Evolutionary conservation across 2,329 filamentous ascomycete species (phyloP).

Genomic region (Pseudocercospora ulei): DNA sequence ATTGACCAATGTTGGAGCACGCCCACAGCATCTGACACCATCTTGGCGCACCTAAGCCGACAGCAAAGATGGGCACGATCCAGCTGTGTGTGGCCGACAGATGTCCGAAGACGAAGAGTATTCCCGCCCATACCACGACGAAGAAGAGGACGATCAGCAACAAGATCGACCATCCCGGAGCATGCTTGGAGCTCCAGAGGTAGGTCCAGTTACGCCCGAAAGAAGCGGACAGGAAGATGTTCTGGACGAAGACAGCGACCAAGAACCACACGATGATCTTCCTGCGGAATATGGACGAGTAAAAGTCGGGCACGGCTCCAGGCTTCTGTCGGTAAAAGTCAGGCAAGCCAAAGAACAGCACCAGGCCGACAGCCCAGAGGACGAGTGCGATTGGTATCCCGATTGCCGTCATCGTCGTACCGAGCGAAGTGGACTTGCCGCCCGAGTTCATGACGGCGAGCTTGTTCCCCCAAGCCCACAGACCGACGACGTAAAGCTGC

Average conservation of each 20-base stretch:
- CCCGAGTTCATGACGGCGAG: constrained; percentile 42
- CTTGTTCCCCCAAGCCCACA: constrained; percentile 58
- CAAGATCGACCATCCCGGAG: constrained; percentile 48
- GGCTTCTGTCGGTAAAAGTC: constrained; percentile 57
- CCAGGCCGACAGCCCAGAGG: constrained; percentile 48
- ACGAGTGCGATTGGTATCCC: constrained; percentile 50
- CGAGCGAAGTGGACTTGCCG: constrained; percentile 33
- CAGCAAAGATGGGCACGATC: constrained; percentile 58
- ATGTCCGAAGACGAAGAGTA: constrained; percentile 46
- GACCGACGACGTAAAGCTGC: constrained; percentile 54
- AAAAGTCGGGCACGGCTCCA: constrained; percentile 56
- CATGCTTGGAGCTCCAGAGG: constrained; percentile 51
- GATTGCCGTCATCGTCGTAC: constrained; percentile 40
- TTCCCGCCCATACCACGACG: constrained; percentile 46
- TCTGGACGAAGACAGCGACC: constrained; percentile 53
- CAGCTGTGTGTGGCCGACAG: constrained; percentile 54
- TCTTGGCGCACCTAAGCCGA: constrained; percentile 54
- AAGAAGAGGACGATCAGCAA: constrained; percentile 50
- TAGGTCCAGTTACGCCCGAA: constrained; percentile 60
- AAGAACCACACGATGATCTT: constrained; percentile 61
- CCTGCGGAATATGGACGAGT: constrained; percentile 51
- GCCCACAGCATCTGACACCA: constrained; percentile 62
- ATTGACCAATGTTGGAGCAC: constrained; percentile 51
- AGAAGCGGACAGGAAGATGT: constrained; percentile 56
- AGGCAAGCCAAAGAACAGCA: constrained; percentile 54